Conservation (phyloP, 2,329 filamentous ascomycete species). For the Colletotrichum agaves region DNA sequence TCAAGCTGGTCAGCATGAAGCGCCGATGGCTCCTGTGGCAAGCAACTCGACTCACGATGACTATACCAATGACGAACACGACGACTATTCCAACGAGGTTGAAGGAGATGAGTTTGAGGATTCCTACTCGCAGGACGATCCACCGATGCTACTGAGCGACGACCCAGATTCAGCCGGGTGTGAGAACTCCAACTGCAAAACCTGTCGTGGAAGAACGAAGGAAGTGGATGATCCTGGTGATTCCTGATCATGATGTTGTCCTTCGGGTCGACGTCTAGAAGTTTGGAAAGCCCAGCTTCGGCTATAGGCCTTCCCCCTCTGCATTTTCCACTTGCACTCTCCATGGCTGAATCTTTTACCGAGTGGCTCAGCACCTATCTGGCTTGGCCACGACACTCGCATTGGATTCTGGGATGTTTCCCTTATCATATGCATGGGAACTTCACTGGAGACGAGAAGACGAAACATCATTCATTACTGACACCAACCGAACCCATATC, state of each 20-base stretch:
- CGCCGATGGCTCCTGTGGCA: slow-evolving; percentile 42
- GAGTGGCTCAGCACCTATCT: background rate
- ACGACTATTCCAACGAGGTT: slow-evolving; percentile 14
- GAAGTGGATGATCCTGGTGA: slow-evolving; percentile 31
- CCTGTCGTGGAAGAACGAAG: slow-evolving; percentile 9
- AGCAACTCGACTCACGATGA: slow-evolving; percentile 53
- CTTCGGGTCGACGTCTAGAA: background rate
- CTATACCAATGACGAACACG: slow-evolving; percentile 47
- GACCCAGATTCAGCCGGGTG: slow-evolving; percentile 31
- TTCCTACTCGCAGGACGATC: slow-evolving; percentile 35
- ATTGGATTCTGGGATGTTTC: background rate
- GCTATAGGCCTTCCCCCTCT: background rate
- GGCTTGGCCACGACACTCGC: background rate
- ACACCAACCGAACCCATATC: no score
- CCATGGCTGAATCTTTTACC: background rate
- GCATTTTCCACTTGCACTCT: background rate
- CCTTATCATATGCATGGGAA: no score
- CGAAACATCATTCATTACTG: no score
- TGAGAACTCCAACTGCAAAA: slow-evolving; percentile 9
- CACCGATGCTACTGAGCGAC: slow-evolving; percentile 36
- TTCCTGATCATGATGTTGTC: background rate
- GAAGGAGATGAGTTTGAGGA: slow-evolving; percentile 17
- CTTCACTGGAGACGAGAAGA: no score
- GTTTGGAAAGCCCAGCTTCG: background rate
- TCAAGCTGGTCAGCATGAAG: slow-evolving; percentile 39